Conservation (phyloP, 139 green algal genomes). For the Chlamydomonas eustigma region DNA sequence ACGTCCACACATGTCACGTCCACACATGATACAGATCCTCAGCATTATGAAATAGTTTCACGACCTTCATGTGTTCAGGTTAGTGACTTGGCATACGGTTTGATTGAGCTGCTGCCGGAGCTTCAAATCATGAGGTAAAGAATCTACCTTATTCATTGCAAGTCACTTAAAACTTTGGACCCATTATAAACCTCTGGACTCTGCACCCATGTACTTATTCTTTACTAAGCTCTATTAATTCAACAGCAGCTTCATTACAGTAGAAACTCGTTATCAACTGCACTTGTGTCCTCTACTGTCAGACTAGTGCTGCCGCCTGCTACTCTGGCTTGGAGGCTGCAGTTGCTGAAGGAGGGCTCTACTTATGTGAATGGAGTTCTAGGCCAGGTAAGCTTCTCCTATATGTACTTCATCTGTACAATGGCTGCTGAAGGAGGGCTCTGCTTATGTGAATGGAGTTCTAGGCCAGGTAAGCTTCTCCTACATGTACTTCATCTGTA, state of each 20-base stretch:
- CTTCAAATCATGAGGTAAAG: not conserved
- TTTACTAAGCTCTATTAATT: no score
- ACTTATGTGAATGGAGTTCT: constrained; percentile 50
- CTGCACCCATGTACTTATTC: no score
- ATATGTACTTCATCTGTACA: no score
- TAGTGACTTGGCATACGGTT: constrained; percentile 25
- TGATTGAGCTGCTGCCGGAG: constrained; percentile 42
- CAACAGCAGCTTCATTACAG: no score
- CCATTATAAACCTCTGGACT: not conserved
- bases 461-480: constrained; percentile 38
- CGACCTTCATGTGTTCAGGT: no score
- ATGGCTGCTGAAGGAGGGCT: constrained; percentile 68
- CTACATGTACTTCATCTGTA: no score
- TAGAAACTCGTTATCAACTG: no score
- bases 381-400: constrained; percentile 20
- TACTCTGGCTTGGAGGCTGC: constrained; percentile 71
- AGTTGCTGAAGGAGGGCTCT: constrained; percentile 66
- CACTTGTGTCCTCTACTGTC: no score
- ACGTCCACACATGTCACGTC: no score
- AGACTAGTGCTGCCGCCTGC: constrained; percentile 32
- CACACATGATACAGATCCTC: not conserved
- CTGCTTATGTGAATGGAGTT: constrained; percentile 42
- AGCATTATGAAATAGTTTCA: no score
- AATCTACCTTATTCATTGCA: not conserved
- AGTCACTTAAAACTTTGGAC: not conserved